These are phyloP conservation scores for Bipolaris victoriae DNA, from an alignment of 2,329 filamentous ascomycete genomes.

Conservation along the genomic window DNA sequence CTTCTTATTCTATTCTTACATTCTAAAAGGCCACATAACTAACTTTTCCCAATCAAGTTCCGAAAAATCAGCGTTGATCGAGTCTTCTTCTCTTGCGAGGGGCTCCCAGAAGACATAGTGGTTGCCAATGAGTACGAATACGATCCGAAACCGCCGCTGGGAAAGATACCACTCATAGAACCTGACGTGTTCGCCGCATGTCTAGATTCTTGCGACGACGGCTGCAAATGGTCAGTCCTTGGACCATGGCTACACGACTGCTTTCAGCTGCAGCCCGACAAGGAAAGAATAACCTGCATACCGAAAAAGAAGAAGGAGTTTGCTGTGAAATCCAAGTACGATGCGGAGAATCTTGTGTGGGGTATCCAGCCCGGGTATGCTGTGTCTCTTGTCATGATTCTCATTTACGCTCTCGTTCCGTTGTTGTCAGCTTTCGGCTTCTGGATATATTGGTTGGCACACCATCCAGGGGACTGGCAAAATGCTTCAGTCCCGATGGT, in stretches of 20 bases:
- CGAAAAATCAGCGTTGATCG: not conserved
- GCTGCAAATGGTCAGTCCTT: not conserved
- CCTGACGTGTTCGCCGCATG: not conserved
- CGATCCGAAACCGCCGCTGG: not conserved
- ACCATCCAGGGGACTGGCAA: not conserved
- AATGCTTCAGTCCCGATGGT: not conserved
- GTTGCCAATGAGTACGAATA: not conserved
- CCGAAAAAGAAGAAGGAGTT: not conserved
- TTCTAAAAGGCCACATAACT: not conserved
- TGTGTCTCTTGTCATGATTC: not conserved
- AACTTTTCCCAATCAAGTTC: not conserved
- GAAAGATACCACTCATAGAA: not conserved
- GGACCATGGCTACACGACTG: not conserved
- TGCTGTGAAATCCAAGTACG: not conserved
- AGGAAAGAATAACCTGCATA: not conserved
- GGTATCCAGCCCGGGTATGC: not conserved
- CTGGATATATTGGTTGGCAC: not conserved
- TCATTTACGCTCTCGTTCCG: not conserved
- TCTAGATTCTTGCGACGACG: not conserved
- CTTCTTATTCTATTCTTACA: not conserved
- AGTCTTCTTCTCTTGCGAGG: not conserved
- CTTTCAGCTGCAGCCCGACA: not conserved
- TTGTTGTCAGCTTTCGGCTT: not conserved
- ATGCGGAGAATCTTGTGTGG: not conserved
- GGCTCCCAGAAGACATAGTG: not conserved